Evolutionary conservation across 1,284 basidiomycete genomes (phyloP), one percentile per base, ranked within the genome.

Genomic region (Rhodotorula sp.): DNA sequence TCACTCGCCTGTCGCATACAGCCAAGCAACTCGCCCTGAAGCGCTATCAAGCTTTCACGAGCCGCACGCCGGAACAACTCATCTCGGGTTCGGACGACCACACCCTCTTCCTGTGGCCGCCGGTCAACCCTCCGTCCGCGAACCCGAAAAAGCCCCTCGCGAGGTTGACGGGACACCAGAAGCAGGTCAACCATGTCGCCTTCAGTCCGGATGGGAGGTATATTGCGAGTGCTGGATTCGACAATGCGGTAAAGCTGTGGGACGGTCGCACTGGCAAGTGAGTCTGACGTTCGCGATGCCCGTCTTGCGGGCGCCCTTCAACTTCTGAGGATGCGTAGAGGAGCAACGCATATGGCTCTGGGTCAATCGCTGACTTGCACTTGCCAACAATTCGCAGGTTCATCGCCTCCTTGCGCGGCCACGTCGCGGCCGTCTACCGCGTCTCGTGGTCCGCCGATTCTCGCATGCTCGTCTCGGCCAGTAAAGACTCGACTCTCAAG

Each of bases 401-500:
- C 79, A 87, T 96, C 31, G 92, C 93, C 31, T 93, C 91, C 39
- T 84, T 99, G 47, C 84, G 96, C 34, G 96, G 96, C 0, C 97
- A 99, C 80, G 92, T 99, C 18, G 92, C 91, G 7, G 89, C 93
- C 6, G 97, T 98, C 5, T 99, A 99, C 81, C 85, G 96, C 43
- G 83, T 99, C 26, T 90, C 93, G 3, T 99, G 96, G 96, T 94
- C 91, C 73, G 91, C 92, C 34, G 96, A 99, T 83, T 92, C 92
- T 58, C 84, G 96, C 68, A 85, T 97, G 85, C 84, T 98, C 43
- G 90, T 97, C 63, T 94, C 91, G 74, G 96, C 95, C 3, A 93
- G 91, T 80, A 98, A 97, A 81, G 96, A 98, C 81, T 91, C 90
- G 65, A 99, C 96, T 2, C 83, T 99, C 69, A 99, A 98, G 86